Evolutionary conservation across 495 filamentous ascomycete genomes (phyloP).

Genomic region (Staphylotrichum tortipilum): DNA sequence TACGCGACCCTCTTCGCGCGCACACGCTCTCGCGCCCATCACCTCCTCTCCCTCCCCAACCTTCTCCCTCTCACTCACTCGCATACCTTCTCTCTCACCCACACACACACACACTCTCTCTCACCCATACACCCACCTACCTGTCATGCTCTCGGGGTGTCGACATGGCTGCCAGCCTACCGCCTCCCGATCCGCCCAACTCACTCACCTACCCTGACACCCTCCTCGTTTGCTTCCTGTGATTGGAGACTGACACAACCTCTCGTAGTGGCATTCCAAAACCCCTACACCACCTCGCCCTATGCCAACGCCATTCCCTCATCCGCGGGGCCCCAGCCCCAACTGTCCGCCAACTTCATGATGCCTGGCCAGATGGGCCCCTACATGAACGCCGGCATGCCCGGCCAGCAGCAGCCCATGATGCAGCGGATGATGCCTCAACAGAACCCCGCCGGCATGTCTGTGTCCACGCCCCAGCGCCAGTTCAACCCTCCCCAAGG

Average conservation of each 20-base stretch:
- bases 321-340: constrained; percentile 35
- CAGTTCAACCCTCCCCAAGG: constrained; percentile 29
- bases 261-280: constrained; percentile 43
- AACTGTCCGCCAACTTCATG: constrained; percentile 44
- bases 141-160: neutral
- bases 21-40: too few relatives aligned
- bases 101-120: too few relatives aligned
- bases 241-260: constrained; percentile 12
- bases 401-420: constrained; percentile 30
- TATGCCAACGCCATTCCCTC: constrained; percentile 38
- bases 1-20: constrained; percentile 2
- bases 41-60: too few relatives aligned
- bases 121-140: too few relatives aligned
- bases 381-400: constrained; percentile 35
- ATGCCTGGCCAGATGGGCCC: constrained; percentile 33
- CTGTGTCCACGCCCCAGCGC: constrained; percentile 34
- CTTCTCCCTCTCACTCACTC: too few relatives aligned
- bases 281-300: constrained; percentile 43
- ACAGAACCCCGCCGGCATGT: constrained; percentile 27
- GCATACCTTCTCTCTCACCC: too few relatives aligned
- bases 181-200: neutral
- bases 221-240: neutral
- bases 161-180: constrained; percentile 4
- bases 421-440: constrained; percentile 42
- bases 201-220: neutral